Percentiles rank a stretch among this genome's conserved stretches.
phyloP scores from a whole-genome alignment of 2,329 filamentous ascomycete genomes.

The Fusarium solani-melongenae region DNA sequence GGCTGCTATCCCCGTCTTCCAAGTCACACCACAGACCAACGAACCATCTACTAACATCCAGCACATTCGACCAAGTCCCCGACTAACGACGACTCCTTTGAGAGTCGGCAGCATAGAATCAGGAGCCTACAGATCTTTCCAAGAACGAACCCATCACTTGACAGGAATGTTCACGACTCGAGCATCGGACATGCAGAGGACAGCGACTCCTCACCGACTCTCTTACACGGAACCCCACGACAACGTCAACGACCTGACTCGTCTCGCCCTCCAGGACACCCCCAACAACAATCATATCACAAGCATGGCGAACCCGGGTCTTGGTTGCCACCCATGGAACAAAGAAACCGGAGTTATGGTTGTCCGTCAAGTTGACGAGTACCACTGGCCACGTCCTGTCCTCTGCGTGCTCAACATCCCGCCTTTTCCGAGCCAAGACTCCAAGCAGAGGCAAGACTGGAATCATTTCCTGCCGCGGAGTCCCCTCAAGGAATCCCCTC shows the following conservation, averaged over 20 bases:
- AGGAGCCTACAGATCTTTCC: background rate
- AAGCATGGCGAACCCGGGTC: background rate
- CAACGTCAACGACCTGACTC: background rate
- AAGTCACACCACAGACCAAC: background rate
- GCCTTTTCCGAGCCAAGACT: conserved; percentile 13
- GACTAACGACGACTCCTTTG: background rate
- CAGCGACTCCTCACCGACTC: background rate
- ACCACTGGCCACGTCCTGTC: background rate
- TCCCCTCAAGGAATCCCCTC: background rate
- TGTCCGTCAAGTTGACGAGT: background rate
- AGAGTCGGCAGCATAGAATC: background rate
- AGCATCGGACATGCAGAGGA: background rate
- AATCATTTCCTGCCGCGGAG: background rate
- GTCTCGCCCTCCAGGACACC: background rate
- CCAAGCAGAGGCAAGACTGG: background rate
- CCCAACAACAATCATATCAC: background rate
- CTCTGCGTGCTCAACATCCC: background rate
- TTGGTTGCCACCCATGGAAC: background rate
- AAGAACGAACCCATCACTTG: background rate
- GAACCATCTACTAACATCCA: background rate
- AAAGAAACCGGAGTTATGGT: background rate
- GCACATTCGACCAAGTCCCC: background rate
- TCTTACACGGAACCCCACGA: background rate
- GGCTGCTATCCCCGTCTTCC: background rate
- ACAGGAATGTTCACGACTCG: background rate